Conservation (phyloP, 257 asterid species). For the Solanum chilense region DNA sequence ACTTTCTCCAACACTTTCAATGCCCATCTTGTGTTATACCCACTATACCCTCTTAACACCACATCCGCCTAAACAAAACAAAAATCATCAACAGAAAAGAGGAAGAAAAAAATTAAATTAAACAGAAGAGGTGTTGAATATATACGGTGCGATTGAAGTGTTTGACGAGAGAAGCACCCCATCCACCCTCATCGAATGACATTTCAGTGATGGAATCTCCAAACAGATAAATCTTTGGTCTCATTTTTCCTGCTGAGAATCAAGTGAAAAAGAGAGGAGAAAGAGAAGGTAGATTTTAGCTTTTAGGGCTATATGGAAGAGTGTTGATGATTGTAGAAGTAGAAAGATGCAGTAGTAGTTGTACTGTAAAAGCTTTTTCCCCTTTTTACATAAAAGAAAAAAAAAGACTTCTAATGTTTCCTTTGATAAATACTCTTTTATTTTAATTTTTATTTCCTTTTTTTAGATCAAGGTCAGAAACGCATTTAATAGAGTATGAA, state of each 20-base stretch:
- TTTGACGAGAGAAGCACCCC: constrained; percentile 81
- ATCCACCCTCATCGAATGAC: constrained; percentile 61
- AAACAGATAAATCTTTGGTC: constrained; percentile 70
- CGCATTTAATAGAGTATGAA: background rate
- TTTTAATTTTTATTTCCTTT: too few relatives aligned
- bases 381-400: background rate
- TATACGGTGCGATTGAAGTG: constrained; percentile 62
- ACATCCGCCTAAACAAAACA: constrained; percentile 53
- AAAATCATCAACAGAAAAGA: background rate
- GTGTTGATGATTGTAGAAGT: background rate
- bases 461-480: background rate
- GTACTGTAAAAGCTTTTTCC: background rate
- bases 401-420: too few relatives aligned
- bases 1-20: constrained; percentile 41
- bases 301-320: background rate
- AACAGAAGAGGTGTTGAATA: background rate
- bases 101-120: background rate
- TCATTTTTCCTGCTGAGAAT: constrained; percentile 26
- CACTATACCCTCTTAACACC: constrained; percentile 82
- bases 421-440: background rate
- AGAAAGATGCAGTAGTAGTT: background rate
- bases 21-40: constrained; percentile 89
- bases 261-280: background rate
- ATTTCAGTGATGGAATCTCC: constrained; percentile 89
- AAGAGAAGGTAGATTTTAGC: background rate